Percentiles rank a stretch among this genome's conserved stretches.
Conservation (phyloP, 257 asterid species). For the Nicotiana obtusifolia region DNA sequence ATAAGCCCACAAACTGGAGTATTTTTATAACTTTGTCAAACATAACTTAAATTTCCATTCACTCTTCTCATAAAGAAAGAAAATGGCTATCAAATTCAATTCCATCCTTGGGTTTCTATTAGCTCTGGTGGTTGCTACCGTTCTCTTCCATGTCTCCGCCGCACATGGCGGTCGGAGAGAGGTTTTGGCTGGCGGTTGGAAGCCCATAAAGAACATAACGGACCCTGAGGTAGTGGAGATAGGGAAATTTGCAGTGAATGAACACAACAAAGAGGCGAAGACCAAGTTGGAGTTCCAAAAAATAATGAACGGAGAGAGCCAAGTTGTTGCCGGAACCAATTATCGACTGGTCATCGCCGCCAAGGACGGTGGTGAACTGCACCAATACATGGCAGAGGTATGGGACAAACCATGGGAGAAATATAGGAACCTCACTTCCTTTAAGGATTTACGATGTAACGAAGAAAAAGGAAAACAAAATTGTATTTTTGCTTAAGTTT, state of each 20-base stretch:
- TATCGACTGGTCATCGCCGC: constrained; percentile 27
- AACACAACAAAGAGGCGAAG: constrained; percentile 22
- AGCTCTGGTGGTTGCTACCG: neutral
- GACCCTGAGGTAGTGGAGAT: constrained; percentile 15
- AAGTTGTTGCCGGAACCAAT: constrained; percentile 26
- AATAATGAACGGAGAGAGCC: constrained; percentile 22
- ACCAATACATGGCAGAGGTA: constrained; percentile 30
- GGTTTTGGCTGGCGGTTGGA: constrained; percentile 2
- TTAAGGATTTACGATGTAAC: neutral
- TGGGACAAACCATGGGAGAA: constrained; percentile 18
- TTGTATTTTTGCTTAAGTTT: neutral
- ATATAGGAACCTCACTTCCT: constrained; percentile 25
- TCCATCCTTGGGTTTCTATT: neutral
- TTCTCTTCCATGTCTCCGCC: constrained; percentile 1
- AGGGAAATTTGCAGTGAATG: constrained; percentile 32
- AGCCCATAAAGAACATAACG: constrained; percentile 15
- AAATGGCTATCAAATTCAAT: constrained; percentile 18
- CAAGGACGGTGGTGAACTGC: neutral
- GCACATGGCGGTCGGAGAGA: neutral
- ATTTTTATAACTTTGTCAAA: neutral
- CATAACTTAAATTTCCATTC: neutral
- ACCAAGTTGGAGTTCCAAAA: constrained; percentile 10
- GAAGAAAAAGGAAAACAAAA: neutral
- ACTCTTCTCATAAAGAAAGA: neutral
- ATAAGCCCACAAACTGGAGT: neutral